Base-by-base conservation (phyloP, 441 rosid species). In the Codiaeum variegatum region DNA sequence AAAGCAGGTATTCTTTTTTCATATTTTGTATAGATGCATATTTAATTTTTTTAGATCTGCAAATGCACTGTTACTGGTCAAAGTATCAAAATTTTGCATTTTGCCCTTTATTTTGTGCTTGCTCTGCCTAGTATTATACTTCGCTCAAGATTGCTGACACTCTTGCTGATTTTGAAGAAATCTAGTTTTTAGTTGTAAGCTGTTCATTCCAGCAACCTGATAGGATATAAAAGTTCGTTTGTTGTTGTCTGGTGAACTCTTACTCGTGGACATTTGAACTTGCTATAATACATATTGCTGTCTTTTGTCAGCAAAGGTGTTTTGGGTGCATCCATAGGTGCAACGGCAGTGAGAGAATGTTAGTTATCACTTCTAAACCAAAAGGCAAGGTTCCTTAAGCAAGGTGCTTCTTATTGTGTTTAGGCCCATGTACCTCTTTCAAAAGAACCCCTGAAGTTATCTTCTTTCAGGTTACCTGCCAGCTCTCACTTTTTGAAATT, bases 1-100 rank as follows among this genome's bases (percentile, higher is more conserved):
- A 86, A 70, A 86, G 71, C 92, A 93, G 98, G 97, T 92, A 85
- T 68, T 69, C 66, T 24, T 52, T 28, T 31, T 63, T 28, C 66
- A n/a, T 49, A 23, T 26, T 49, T 26, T 47, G 32, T n/a, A 55
- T 21, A 13, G 3, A 38, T 32, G 5, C 56, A 2, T 42, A 29
- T 42, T 28, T 19, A 6, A 6, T 7, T 21, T 23, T 6, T 52
- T 21, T 18, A 51, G 55, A n/a, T n/a, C 29, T 61, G 44, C 28
- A 21, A 47, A 38, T 69, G 63, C 51, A 21, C 62, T 31, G 15
- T 59, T 47, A 21, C 28, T 59, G n/a, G 13, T n/a, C 18, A 42
- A 32, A 59, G 26, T 59, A 46, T 58, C 58, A 60, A 70, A 59
- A 42, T 19, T 10, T 16, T 12, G 44, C 5, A 9, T 18, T 60